Percentiles rank a stretch among this genome's conserved stretches.
These are phyloP conservation scores for Penicillium mononematosum DNA, from an alignment of 495 filamentous ascomycete species.

Conservation along the genomic window DNA sequence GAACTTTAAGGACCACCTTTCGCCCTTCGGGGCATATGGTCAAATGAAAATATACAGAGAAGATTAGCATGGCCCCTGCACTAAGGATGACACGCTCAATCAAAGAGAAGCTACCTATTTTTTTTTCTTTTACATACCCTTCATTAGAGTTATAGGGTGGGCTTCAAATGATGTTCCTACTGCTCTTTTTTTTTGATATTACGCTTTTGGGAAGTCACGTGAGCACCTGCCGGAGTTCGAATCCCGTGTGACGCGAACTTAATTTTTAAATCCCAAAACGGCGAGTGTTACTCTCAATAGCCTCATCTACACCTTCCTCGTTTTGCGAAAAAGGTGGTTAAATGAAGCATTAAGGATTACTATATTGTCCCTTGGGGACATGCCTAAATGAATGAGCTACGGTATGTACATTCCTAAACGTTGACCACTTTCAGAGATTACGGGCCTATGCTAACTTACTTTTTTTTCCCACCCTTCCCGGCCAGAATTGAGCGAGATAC, in stretches of 20 bases:
- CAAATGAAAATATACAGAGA: slow-evolving; percentile 85
- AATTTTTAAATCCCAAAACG: neutral
- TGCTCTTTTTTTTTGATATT: neutral
- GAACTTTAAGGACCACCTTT: slow-evolving; percentile 15
- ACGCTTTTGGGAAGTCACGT: neutral
- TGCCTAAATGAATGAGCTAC: neutral
- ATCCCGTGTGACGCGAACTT: neutral
- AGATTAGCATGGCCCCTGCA: slow-evolving; percentile 99
- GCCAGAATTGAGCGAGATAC: neutral
- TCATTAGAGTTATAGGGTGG: slow-evolving; percentile 20
- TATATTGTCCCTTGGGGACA: neutral
- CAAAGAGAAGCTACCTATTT: slow-evolving; percentile 92
- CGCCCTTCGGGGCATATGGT: slow-evolving; percentile 75
- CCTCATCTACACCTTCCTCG: neutral
- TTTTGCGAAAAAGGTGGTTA: neutral
- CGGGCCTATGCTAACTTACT: neutral
- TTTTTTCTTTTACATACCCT: slow-evolving; percentile 49
- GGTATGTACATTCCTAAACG: neutral
- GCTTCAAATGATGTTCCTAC: no score
- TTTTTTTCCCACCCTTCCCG: neutral
- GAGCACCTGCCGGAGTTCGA: neutral
- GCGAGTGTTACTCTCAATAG: neutral
- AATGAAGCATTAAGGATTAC: neutral
- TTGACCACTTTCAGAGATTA: neutral
- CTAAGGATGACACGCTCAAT: slow-evolving; percentile 99